These are phyloP conservation scores for Aureobasidium sp. DNA, from an alignment of 2,329 filamentous ascomycete genomes.

Conservation along the genomic window DNA sequence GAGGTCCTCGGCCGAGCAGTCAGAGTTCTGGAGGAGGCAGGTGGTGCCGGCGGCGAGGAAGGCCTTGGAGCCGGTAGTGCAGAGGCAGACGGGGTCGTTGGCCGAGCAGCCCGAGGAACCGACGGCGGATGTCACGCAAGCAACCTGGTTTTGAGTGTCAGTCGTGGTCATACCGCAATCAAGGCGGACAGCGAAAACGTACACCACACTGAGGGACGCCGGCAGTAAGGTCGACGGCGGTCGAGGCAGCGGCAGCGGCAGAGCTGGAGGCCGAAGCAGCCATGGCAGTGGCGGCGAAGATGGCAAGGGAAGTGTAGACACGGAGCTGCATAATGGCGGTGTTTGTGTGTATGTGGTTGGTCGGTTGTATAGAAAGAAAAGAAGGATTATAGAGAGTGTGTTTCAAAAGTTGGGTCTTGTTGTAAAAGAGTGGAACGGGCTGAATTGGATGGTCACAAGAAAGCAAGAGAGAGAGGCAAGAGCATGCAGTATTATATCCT, in stretches of 20 bases:
- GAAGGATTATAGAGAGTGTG: neutral
- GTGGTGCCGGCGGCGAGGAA: conserved; percentile 34
- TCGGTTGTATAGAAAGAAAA: neutral
- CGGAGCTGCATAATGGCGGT: conserved; percentile 14
- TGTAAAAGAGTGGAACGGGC: neutral
- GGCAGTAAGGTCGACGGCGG: neutral
- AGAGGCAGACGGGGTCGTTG: conserved; percentile 47
- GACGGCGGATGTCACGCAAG: conserved; percentile 44
- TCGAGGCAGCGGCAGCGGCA: neutral
- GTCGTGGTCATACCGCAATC: neutral
- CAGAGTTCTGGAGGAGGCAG: conserved; percentile 30
- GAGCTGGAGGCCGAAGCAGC: neutral
- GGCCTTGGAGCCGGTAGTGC: conserved; percentile 35
- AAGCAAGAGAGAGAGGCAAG: neutral
- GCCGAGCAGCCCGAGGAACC: conserved; percentile 40
- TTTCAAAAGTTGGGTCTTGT: neutral
- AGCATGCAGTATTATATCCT: neutral
- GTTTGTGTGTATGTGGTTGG: neutral
- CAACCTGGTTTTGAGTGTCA: neutral
- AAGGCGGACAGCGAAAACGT: neutral
- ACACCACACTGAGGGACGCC: conserved; percentile 2
- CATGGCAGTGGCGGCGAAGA: conserved; percentile 11
- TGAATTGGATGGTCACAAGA: neutral
- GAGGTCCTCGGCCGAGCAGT: conserved; percentile 33
- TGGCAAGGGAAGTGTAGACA: conserved; percentile 9